Evolutionary conservation across 2,329 filamentous ascomycete genomes (phyloP), one percentile per base, ranked within the genome.

Genomic region (Corniculantispora saksenae): DNA sequence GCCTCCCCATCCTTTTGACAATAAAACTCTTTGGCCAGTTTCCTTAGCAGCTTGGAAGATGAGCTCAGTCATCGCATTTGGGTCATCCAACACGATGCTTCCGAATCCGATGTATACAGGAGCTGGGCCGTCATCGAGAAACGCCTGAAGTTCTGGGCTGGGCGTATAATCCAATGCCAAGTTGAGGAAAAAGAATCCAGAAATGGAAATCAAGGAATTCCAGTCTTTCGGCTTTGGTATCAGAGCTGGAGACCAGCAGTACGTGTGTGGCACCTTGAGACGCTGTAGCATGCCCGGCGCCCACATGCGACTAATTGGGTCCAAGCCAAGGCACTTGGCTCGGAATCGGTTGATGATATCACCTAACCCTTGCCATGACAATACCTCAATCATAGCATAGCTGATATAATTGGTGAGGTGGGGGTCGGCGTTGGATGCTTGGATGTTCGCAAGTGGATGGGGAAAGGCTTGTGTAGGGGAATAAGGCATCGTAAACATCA

Each of bases 201-300:
- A 83, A 19, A 89, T 83, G 58, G 83, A 81, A 59, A 90, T 86
- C 59, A 88, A 80, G 0, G 78, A 89, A 88, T 58, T 87, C 92
- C 92, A 94, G 73, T 94, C 92, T 40, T 84, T 84, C 0, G 92
- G 91, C 70, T 93, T 93, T 0, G 89, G 86, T n/a, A 93, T 91
- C 56, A 95, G 78, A 1, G 90, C 86, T 0, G 91, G 90, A 0
- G 91, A 93, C 93, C 94, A 97, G 77, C 93, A 95, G 73, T 97
- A 98, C 0, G 94, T 97, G 70, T 92, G 92, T 0, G 94, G 92
- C 15, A 97, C 85, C 56, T 86, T 86, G 38, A 97, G 80, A 38
- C 92, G 87, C 53, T 86, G 88, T 15, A 95, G 81, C 74, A 97
- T 86, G 3, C 91, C 91, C 10, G 94, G 93, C 3, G 91, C 94